Percentiles rank a stretch among this genome's conserved stretches.
phyloP scores from a whole-genome alignment of 768 basidiomycete genomes.

The Cyclocybe aegerita region DNA sequence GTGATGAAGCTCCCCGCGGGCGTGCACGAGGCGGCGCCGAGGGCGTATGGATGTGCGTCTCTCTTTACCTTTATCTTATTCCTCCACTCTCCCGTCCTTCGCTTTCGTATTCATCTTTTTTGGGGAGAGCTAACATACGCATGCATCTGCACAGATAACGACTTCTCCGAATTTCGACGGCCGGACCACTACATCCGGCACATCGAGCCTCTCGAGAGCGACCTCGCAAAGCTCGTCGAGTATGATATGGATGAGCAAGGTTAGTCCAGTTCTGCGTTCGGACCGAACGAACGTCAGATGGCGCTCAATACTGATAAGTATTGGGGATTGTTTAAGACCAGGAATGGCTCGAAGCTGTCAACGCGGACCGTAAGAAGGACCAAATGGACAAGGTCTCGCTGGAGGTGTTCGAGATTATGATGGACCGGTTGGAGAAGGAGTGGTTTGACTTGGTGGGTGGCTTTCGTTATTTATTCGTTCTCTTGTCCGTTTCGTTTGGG shows the following conservation, averaged over 20 bases:
- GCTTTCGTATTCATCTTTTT: too few species aligned
- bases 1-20: constrained; percentile 59
- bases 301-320: not conserved
- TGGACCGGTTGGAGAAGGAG: constrained; percentile 98
- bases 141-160: constrained; percentile 36
- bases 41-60: constrained; percentile 73
- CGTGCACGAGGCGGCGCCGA: constrained; percentile 59
- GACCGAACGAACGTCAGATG: not conserved
- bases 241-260: constrained; percentile 99
- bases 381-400: constrained; percentile 69
- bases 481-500: constrained; percentile 1
- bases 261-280: constrained; percentile 24
- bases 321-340: constrained; percentile 55
- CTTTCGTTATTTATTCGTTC: not conserved
- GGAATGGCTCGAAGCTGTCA: constrained; percentile 90
- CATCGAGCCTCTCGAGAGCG: constrained; percentile 91
- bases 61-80: not conserved
- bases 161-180: constrained; percentile 67
- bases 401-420: constrained; percentile 92
- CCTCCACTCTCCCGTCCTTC: not conserved
- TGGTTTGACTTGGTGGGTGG: constrained; percentile 89
- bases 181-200: constrained; percentile 91
- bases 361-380: constrained; percentile 77
- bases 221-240: constrained; percentile 90
- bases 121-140: not conserved